phyloP scores from a whole-genome alignment of 2,329 filamentous ascomycete species.

The Talaromyces rugulosus region DNA sequence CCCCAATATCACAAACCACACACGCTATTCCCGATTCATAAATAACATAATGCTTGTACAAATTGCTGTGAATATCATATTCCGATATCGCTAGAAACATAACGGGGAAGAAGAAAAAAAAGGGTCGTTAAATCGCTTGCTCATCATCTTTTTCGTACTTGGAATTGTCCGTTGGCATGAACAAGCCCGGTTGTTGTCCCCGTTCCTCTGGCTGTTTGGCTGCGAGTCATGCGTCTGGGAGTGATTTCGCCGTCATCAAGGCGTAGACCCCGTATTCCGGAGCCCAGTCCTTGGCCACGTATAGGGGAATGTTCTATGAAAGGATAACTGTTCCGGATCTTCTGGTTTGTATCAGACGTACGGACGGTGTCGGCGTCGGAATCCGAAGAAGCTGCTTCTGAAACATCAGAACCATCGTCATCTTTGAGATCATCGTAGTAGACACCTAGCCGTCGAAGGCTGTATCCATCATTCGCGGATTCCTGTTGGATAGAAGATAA shows the following conservation, averaged over 20 bases:
- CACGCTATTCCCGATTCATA: neutral
- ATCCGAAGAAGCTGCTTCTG: conserved; percentile 28
- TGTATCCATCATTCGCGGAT: neutral
- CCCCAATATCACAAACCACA: neutral
- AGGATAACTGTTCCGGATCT: conserved; percentile 27
- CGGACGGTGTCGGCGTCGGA: conserved; percentile 30
- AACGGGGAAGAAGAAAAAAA: neutral
- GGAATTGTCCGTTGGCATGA: neutral
- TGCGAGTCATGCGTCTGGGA: conserved; percentile 8
- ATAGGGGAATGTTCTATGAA: neutral
- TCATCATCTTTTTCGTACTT: neutral
- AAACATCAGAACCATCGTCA: conserved; percentile 25
- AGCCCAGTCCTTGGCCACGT: conserved; percentile 4
- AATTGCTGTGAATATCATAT: neutral
- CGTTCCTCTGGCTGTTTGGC: conserved; percentile 6
- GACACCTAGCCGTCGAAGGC: conserved; percentile 1
- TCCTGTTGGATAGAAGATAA: neutral
- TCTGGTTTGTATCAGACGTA: conserved; percentile 28
- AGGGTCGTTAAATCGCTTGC: neutral
- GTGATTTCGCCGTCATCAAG: conserved; percentile 7
- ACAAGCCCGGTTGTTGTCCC: neutral
- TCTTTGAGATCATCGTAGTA: conserved; percentile 15
- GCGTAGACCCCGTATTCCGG: conserved; percentile 11
- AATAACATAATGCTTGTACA: neutral
- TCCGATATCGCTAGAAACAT: neutral